phyloP scores from a whole-genome alignment of 306 rosid genomes.

The Vicia villosa region DNA sequence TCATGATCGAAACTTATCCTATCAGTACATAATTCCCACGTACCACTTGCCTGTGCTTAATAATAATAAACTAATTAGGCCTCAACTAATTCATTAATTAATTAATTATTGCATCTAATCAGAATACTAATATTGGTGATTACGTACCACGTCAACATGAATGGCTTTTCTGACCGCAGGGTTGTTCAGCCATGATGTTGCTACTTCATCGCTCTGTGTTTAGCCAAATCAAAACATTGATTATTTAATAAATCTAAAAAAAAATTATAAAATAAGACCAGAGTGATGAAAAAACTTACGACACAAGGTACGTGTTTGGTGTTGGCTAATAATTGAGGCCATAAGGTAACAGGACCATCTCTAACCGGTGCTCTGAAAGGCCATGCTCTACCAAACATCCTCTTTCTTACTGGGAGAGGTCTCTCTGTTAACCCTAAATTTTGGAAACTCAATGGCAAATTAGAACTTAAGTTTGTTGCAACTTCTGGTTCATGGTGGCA shows the following conservation, averaged over 20 bases:
- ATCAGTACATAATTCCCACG: slow-evolving; percentile 63
- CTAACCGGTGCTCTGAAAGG: slow-evolving; percentile 60
- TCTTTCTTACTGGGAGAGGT: slow-evolving; percentile 59
- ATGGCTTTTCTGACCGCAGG: slow-evolving; percentile 61
- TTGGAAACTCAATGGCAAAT: slow-evolving; percentile 62
- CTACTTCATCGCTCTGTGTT: slow-evolving; percentile 63
- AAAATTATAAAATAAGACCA: no score
- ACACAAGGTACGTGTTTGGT: neutral
- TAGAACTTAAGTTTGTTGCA: slow-evolving; percentile 22
- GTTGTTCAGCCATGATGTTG: slow-evolving; percentile 62
- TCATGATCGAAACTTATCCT: slow-evolving; percentile 39
- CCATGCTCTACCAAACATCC: slow-evolving; percentile 87
- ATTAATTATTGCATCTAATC: neutral
- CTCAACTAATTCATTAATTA: neutral
- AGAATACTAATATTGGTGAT: neutral
- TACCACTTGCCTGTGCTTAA: slow-evolving; percentile 52
- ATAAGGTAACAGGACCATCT: slow-evolving; percentile 60
- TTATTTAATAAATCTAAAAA: no score
- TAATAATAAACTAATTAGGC: neutral
- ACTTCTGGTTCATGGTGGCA: slow-evolving; percentile 51
- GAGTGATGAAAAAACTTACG: slow-evolving; percentile 30
- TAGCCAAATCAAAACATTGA: slow-evolving; percentile 13
- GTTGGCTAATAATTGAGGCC: slow-evolving; percentile 52
- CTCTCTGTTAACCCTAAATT: slow-evolving; percentile 59
- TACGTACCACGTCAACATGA: slow-evolving; percentile 55